Evolutionary conservation across 116 monocot genomes (phyloP), one percentile per base, ranked within the genome.

Genomic region (Cymodocea nodosa): DNA sequence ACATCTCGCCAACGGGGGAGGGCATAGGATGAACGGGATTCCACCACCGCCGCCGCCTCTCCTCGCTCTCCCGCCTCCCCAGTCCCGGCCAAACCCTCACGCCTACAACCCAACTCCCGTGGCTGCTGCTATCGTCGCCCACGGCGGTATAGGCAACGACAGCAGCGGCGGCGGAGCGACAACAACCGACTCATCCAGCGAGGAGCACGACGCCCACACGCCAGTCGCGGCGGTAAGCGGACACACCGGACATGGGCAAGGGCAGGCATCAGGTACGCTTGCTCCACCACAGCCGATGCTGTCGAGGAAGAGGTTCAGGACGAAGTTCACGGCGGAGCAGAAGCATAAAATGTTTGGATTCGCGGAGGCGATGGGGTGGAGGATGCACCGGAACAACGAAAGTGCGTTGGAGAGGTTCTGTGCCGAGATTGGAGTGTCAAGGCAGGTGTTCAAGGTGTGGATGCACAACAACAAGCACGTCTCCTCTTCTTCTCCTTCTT

Each of bases 381-480:
- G 68, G 68, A 77, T 77, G 59, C 77, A 71, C 36, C 72, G 72
- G 63, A 72, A 30, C 30, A 3, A 72, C 68, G 77, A 72, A 4
- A 55, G 23, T 12, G 63, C 72, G 11, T 4, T 72, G 11, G 56
- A 77, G 53, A 51, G 60, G 30, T 68, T 77, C 72, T 77, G 77
- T 60, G 16, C 37, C 15, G 77, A 77, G 53, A 49, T 62, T 49
- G 60, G 67, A 40, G 72, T 77, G n/a, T 68, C 61, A 34, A 58
- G 83, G 23, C 83, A 79, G 16, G 79, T 83, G 15, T 66, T 83
- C 62, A 79, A 83, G 73, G 83, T 83, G 36, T 83, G 83, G 83
- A 84, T 84, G 84, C 84, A 80, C 69, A 84, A 84, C 71, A 84
- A 84, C 70, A 84, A 84, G 75, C 52, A 73, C n/a, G n/a, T 68